Evolutionary conservation across 257 asterid species (phyloP).

Genomic region (Lycium ferocissimum): DNA sequence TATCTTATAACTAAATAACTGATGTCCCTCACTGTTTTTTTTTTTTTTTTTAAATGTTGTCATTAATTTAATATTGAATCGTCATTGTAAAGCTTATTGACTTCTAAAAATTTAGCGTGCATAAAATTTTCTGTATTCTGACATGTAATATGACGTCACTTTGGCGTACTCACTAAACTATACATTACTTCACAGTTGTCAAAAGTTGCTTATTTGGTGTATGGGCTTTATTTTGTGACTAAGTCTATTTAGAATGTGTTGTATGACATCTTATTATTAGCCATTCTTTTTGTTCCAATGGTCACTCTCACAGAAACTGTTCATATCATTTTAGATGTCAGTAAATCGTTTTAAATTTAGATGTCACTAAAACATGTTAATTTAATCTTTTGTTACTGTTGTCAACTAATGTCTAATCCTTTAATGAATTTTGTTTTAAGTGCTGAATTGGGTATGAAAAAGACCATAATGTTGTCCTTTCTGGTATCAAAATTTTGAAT

Average conservation of each 20-base stretch:
- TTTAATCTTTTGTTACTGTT: slow-evolving; percentile 14
- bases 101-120: neutral
- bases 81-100: neutral
- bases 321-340: slow-evolving; percentile 5
- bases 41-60: neutral
- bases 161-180: neutral
- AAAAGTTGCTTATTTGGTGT: no score
- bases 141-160: neutral
- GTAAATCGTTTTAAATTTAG: neutral
- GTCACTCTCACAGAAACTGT: neutral
- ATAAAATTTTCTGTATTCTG: neutral
- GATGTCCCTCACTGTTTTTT: neutral
- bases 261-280: neutral
- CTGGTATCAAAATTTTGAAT: neutral
- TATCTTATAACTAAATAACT: neutral
- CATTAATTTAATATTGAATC: neutral
- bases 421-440: neutral
- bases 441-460: neutral
- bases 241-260: neutral
- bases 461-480: neutral
- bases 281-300: neutral
- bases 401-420: neutral
- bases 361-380: neutral
- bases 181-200: neutral
- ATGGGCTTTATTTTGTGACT: neutral